Evolutionary conservation across 2,329 filamentous ascomycete genomes (phyloP), one percentile per base, ranked within the genome.

Genomic region (Claviceps pazoutovae): DNA sequence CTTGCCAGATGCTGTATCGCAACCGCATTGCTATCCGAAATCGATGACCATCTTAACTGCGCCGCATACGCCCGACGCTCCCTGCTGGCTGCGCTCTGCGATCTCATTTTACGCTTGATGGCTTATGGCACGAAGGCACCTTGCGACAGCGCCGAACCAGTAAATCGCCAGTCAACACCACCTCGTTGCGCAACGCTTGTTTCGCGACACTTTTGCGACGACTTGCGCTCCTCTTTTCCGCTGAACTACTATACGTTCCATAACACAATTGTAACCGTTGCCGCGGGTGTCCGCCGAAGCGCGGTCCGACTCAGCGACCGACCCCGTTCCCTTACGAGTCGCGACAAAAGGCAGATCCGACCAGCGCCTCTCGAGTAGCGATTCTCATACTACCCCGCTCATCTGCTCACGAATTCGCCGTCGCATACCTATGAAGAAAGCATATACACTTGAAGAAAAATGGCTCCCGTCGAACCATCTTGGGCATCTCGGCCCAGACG

Each of bases 401-500:
- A 19, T 34, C 34, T 34, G n/a, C 13, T 30, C 39, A 21, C n/a
- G 4, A 16, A 21, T 26, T 41, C 41, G 16, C 41, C 47, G 44
- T 48, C 48, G 48, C 54, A 57, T 56, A 52, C 56, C 56, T 47
- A 21, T 13, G 21, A 60, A 57, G 61, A 56, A 58, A 58, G 54
- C 53, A 51, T 50, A 48, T 9, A 54, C 48, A 54, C 42, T 48
- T 43, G 38, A 57, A 62, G 50, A 52, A 30, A 34, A 23, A 76
- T 78, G 75, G 65, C 69, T 61, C 65, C 69, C 60, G 68, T 72
- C 51, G 70, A 73, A 63, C 68, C 70, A 57, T 65, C 68, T 53
- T 66, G 69, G 61, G 66, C 70, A 54, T 67, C 69, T 58, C 66
- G 73, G 56, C 65, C 74, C 57, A 69, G 67, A 60, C 69, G 66